Evolutionary conservation across 140 eudicot genomes (phyloP), one percentile per base, ranked within the genome.

Genomic region (Bidens hawaiensis): DNA sequence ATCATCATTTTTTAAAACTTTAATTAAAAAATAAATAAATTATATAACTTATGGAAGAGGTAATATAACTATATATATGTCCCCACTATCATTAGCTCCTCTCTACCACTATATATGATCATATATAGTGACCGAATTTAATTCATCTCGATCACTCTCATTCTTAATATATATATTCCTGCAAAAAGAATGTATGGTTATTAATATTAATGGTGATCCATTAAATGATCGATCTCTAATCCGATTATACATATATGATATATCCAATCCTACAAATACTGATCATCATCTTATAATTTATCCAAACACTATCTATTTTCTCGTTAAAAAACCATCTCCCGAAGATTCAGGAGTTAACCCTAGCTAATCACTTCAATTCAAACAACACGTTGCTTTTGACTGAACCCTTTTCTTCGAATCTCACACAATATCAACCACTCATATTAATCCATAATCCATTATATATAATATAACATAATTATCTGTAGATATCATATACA

Each of bases 11-110:
- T 3, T 36, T 8, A 36, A 36, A 36, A 36, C 10, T 8, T 36
- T 36, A 36, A 36, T 1, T 2, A 36, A 11, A 2, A 49, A 49
- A 21, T 8, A 21, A 10, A 5, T 8, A 11, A 36, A 26, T 26
- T 28, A 14, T 28, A 14, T 1, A 27, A 27, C 15, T n/a, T 27
- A 55, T 55, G 4, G 23, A 28, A 27, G 30, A 55, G 25, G 23
- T 27, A 55, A 25, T 41, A 55, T 28, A n/a, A 55, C 24, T 81
- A 81, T 77, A 76, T 46, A 81, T 67, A 60, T 69, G 81, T 69
- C 78, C 83, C 86, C 75, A 73, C 82, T 36, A 60, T 24, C 69
- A 61, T 81, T 63, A 73, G 68, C 70, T 64, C 30, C 75, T 73
- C 65, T 51, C 51, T 17, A 77, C 86, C 82, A 65, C 83, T n/a